phyloP scores from a whole-genome alignment of 2,329 filamentous ascomycete species.

The Chaetomiaceae sp. region DNA sequence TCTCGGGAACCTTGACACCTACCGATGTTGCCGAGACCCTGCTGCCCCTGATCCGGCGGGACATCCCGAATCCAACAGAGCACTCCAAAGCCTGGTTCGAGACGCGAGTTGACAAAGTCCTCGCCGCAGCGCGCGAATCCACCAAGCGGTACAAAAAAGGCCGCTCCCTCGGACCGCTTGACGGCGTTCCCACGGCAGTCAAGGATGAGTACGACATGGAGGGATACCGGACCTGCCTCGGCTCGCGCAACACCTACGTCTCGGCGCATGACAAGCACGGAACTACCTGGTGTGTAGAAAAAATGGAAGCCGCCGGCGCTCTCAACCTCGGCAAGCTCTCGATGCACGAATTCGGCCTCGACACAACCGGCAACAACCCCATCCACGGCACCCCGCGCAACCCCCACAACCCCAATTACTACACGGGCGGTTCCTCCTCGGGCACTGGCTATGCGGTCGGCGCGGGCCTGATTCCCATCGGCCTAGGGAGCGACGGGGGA shows the following conservation, averaged over 20 bases:
- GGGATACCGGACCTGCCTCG: slow-evolving; percentile 66
- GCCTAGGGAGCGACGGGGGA: slow-evolving; percentile 68
- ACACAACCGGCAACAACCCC: slow-evolving; percentile 73
- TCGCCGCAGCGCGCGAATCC: slow-evolving; percentile 42
- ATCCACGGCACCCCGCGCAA: slow-evolving; percentile 70
- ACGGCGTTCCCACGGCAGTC: slow-evolving; percentile 68
- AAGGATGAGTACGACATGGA: slow-evolving; percentile 74
- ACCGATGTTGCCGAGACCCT: slow-evolving; percentile 42
- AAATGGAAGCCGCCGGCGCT: slow-evolving; percentile 66
- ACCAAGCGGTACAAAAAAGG: slow-evolving; percentile 48
- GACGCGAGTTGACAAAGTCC: slow-evolving; percentile 38
- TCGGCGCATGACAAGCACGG: slow-evolving; percentile 35
- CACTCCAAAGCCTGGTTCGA: slow-evolving; percentile 45
- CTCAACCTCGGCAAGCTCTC: slow-evolving; percentile 67
- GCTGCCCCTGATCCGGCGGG: slow-evolving; percentile 43
- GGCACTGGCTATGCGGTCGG: slow-evolving; percentile 69
- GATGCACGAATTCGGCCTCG: slow-evolving; percentile 73
- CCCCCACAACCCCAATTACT: slow-evolving; percentile 68
- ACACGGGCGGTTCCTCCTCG: slow-evolving; percentile 72
- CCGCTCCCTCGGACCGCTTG: slow-evolving; percentile 58
- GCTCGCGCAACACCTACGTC: slow-evolving; percentile 58
- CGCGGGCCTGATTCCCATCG: slow-evolving; percentile 65
- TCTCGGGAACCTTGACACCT: slow-evolving; percentile 43
- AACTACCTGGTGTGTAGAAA: slow-evolving; percentile 67
- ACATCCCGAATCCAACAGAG: slow-evolving; percentile 34